A percentile compares a stretch with the other conserved stretches of the same genome.
Conservation (phyloP, 768 basidiomycete species). For the Udeniomyces megalosporus region DNA sequence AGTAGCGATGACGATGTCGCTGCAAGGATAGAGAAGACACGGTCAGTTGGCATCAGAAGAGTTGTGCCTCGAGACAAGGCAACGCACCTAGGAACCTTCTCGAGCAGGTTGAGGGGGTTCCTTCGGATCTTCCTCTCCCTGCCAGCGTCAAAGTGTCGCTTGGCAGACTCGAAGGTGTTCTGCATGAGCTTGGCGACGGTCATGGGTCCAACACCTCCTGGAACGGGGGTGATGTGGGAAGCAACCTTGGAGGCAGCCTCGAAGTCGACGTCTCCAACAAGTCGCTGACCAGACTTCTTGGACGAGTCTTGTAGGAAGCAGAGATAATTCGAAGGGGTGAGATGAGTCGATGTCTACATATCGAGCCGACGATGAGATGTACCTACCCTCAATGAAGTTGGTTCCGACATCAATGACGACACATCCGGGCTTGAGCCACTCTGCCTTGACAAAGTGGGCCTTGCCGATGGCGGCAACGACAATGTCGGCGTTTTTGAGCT, state of each 20-base stretch:
- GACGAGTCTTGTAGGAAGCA: constrained; percentile 44
- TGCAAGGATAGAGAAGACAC: neutral
- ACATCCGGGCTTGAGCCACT: constrained; percentile 88
- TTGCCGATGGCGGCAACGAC: constrained; percentile 94
- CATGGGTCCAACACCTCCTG: constrained; percentile 99
- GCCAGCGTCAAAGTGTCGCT: constrained; percentile 57
- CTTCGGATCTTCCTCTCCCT: constrained; percentile 47
- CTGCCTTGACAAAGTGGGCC: constrained; percentile 73
- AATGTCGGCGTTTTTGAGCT: constrained; percentile 79
- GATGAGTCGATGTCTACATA: too few relatives aligned
- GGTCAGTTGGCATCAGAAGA: neutral
- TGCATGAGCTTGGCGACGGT: constrained; percentile 96
- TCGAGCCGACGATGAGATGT: neutral
- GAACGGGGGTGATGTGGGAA: constrained; percentile 88
- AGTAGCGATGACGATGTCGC: constrained; percentile 90
- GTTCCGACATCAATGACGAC: constrained; percentile 97
- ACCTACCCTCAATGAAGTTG: constrained; percentile 74
- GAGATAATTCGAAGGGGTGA: neutral
- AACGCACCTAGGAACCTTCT: constrained; percentile 57
- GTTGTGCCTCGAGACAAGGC: neutral
- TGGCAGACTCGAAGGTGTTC: constrained; percentile 73
- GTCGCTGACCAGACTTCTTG: constrained; percentile 86
- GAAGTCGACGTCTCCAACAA: constrained; percentile 92
- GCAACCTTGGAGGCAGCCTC: constrained; percentile 58
- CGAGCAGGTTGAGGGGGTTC: constrained; percentile 57